phyloP scores from a whole-genome alignment of 192 early-diverging fungal species.

The Backusella tuberculispora region DNA sequence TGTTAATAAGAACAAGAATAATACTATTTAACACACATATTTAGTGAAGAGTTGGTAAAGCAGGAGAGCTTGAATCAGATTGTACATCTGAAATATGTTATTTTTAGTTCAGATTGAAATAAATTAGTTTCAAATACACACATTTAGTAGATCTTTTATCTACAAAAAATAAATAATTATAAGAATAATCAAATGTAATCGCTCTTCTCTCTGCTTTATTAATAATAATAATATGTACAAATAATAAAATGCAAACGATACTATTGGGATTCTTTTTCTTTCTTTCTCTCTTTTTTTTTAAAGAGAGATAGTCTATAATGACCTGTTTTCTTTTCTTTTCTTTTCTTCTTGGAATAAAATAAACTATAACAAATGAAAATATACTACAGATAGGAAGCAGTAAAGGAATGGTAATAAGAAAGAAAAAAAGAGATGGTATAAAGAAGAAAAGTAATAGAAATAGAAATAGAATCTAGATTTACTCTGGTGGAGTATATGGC shows the following conservation, averaged over 20 bases:
- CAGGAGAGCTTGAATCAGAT: neutral
- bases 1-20: no score
- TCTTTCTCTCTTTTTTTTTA: slow-evolving; percentile 13
- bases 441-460: neutral
- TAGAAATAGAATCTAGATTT: neutral
- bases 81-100: neutral
- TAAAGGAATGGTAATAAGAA: neutral
- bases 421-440: neutral
- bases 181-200: neutral
- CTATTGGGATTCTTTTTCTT: neutral
- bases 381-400: neutral
- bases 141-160: neutral
- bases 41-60: neutral
- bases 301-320: neutral
- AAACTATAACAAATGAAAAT: neutral
- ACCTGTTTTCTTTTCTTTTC: no score
- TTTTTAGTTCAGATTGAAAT: neutral
- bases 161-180: neutral
- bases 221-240: slow-evolving; percentile 17
- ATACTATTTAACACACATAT: no score
- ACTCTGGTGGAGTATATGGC: slow-evolving; percentile 18
- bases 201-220: neutral
- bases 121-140: neutral
- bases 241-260: slow-evolving; percentile 8
- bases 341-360: neutral